These are phyloP conservation scores for Epichloe scottii DNA, from an alignment of 2,329 filamentous ascomycete genomes.

Conservation along the genomic window DNA sequence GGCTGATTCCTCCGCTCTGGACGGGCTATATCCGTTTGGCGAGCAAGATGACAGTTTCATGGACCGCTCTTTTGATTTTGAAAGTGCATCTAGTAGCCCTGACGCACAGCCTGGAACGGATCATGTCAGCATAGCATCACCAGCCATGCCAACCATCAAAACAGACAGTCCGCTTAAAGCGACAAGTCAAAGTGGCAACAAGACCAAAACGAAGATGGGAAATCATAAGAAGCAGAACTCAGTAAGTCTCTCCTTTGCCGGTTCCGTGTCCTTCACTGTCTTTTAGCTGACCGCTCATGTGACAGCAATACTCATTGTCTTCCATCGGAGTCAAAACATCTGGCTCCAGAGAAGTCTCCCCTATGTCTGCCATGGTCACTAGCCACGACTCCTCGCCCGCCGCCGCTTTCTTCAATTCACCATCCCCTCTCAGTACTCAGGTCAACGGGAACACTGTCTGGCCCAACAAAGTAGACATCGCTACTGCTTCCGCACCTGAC, in stretches of 20 bases:
- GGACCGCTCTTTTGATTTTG: slow-evolving; percentile 43
- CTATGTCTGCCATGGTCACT: slow-evolving; percentile 36
- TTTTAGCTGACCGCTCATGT: slow-evolving; percentile 16
- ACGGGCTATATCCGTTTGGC: slow-evolving; percentile 19
- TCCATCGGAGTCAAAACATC: slow-evolving; percentile 34
- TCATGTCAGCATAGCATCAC: slow-evolving; percentile 26
- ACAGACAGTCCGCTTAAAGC: slow-evolving; percentile 18
- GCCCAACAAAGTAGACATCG: slow-evolving; percentile 19
- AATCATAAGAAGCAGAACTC: slow-evolving; percentile 27
- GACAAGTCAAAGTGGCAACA: slow-evolving; percentile 11
- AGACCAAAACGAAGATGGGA: slow-evolving; percentile 12
- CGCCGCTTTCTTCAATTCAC: slow-evolving; percentile 30
- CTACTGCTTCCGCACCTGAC: slow-evolving; percentile 13
- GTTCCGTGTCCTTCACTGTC: background rate
- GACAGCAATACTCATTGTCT: slow-evolving; percentile 37
- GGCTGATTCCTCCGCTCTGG: slow-evolving; percentile 14
- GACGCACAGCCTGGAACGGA: slow-evolving; percentile 19
- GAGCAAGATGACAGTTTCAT: slow-evolving; percentile 31
- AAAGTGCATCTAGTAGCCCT: slow-evolving; percentile 46
- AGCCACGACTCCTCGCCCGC: slow-evolving; percentile 42
- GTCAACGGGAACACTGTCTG: slow-evolving; percentile 22
- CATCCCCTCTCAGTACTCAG: slow-evolving; percentile 30
- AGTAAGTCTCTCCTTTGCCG: slow-evolving; percentile 20
- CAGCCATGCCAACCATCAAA: slow-evolving; percentile 29
- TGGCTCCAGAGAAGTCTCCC: slow-evolving; percentile 41